Evolutionary conservation across 1,284 basidiomycete species (phyloP).

Genomic region (Irpex sp.): DNA sequence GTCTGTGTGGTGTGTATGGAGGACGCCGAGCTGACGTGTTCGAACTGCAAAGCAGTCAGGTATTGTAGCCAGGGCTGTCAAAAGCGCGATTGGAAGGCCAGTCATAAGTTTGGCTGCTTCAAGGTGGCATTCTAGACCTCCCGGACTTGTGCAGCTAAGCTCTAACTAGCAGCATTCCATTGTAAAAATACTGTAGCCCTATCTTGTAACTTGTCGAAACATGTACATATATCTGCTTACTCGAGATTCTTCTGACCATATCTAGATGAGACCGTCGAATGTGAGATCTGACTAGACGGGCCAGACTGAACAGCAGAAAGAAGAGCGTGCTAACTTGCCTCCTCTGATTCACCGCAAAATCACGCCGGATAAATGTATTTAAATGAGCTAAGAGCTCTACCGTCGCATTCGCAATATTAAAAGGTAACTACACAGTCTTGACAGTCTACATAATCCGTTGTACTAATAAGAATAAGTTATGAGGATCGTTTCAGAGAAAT

Average conservation of each 20-base stretch:
- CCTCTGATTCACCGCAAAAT: background rate
- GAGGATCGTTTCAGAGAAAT: background rate
- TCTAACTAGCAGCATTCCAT: too few species aligned
- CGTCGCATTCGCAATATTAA: slow-evolving; percentile 10
- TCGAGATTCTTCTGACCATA: too few species aligned
- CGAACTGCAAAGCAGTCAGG: slow-evolving; percentile 7
- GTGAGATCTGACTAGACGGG: too few species aligned
- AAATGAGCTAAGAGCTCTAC: slow-evolving; percentile 6
- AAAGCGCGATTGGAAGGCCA: background rate
- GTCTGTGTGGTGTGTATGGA: slow-evolving; percentile 11
- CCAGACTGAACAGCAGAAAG: too few species aligned
- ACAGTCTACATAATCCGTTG: too few species aligned
- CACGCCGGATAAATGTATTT: background rate
- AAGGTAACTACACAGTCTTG: slow-evolving; percentile 2
- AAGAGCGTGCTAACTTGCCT: too few species aligned
- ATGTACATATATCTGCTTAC: too few species aligned
- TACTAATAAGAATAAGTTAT: background rate
- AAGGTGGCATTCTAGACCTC: background rate
- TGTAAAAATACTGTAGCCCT: too few species aligned
- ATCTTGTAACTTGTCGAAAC: too few species aligned
- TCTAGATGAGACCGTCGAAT: too few species aligned
- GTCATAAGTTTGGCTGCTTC: slow-evolving; percentile 4
- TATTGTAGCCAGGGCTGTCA: slow-evolving; percentile 5
- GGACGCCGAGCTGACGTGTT: slow-evolving; percentile 2
- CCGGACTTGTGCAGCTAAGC: background rate